Conservation (phyloP, 1,284 basidiomycete genomes). For the Takashimella tepidaria region DNA sequence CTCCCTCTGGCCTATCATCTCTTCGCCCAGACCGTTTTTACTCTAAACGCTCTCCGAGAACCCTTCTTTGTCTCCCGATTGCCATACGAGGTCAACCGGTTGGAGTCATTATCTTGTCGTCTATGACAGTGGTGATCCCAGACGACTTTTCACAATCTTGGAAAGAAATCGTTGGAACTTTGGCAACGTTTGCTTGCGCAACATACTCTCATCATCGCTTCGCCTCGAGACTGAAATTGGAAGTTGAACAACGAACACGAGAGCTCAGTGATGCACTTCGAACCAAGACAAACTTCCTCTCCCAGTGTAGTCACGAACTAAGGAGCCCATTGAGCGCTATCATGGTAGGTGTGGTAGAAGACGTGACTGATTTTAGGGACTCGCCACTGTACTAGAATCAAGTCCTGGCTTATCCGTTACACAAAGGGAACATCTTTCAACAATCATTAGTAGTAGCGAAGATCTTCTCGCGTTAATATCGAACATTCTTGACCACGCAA, state of each 20-base stretch:
- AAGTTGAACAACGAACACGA: constrained; percentile 31
- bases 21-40: constrained; percentile 34
- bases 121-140: constrained; percentile 17
- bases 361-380: constrained; percentile 25
- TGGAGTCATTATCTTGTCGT: constrained; percentile 34
- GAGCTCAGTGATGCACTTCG: constrained; percentile 30
- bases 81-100: constrained; percentile 27
- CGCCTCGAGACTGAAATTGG: constrained; percentile 24
- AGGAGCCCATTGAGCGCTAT: constrained; percentile 47
- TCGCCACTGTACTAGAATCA: constrained; percentile 45
- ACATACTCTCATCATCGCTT: constrained; percentile 29
- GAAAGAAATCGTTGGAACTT: constrained; percentile 22
- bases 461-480: constrained; percentile 50
- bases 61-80: constrained; percentile 33
- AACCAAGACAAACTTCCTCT: constrained; percentile 37
- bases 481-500: constrained; percentile 50
- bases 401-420: constrained; percentile 41
- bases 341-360: constrained; percentile 18
- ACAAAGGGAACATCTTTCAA: constrained; percentile 48
- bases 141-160: constrained; percentile 20
- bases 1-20: constrained; percentile 8
- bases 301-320: constrained; percentile 49
- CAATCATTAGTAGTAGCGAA: constrained; percentile 48
- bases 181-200: constrained; percentile 35
- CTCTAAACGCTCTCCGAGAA: constrained; percentile 19